A percentile compares a stretch with the other conserved stretches of the same genome.
Conservation (phyloP, 352 stramenopile species). For the Phytopythium ostracodes region DNA sequence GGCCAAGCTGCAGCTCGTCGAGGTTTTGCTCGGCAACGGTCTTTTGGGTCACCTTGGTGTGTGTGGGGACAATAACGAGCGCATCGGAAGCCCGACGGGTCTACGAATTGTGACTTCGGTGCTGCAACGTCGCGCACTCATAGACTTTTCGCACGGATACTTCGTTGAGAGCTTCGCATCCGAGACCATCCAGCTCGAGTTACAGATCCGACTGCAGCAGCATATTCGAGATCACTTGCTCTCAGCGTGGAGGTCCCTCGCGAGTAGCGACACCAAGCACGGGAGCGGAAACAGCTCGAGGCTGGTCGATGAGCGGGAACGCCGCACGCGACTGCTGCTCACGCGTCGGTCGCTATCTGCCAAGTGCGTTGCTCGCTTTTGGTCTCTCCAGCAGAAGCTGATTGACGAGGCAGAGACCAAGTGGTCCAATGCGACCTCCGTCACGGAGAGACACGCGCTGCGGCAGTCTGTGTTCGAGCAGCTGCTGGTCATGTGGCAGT, state of each 20-base stretch:
- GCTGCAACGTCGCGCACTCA: constrained; percentile 24
- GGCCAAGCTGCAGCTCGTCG: constrained; percentile 33
- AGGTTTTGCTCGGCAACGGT: constrained; percentile 24
- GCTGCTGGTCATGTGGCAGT: constrained; percentile 38
- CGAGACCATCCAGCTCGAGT: constrained; percentile 43
- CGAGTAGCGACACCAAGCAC: no score
- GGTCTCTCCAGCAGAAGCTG: constrained; percentile 16
- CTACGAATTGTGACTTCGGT: constrained; percentile 14
- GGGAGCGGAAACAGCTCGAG: background rate
- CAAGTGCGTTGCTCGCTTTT: background rate
- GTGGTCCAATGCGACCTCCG: constrained; percentile 26
- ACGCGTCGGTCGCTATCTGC: background rate
- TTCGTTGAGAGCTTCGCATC: constrained; percentile 55
- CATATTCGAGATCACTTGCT: constrained; percentile 27
- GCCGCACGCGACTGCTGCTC: background rate
- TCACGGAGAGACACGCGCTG: constrained; percentile 31
- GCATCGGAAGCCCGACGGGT: constrained; percentile 1
- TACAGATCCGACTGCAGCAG: constrained; percentile 33
- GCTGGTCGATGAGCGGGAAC: background rate
- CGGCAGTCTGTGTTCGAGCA: constrained; percentile 41
- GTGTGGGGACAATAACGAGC: background rate
- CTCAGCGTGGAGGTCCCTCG: background rate
- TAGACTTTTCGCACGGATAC: constrained; percentile 53
- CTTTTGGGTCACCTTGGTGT: constrained; percentile 4
- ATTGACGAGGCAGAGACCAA: constrained; percentile 24